These are phyloP conservation scores for Poteriospumella lacustris DNA, from an alignment of 108 stramenopile species.

Conservation along the genomic window DNA sequence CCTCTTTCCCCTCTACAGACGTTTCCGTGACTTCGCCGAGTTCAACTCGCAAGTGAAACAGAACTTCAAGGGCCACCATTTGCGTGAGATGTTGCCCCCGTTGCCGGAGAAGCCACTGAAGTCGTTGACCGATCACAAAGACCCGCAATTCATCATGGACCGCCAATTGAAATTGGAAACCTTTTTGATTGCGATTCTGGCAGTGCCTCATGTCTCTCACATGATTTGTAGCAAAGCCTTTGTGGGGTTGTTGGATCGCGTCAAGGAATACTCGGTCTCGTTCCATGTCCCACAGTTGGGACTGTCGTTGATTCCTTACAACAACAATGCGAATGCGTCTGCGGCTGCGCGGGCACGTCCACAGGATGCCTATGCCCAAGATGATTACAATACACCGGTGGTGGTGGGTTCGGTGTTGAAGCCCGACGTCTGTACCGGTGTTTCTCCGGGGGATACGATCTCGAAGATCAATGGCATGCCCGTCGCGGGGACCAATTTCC, in stretches of 20 bases:
- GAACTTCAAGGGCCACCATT: conserved; percentile 2
- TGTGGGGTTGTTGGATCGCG: not conserved
- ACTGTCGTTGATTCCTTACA: not conserved
- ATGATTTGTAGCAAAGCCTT: conserved; percentile 14
- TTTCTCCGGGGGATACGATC: not conserved
- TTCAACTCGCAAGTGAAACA: not conserved
- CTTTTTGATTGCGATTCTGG: not conserved
- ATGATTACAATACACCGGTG: too few species aligned
- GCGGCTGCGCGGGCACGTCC: too few species aligned
- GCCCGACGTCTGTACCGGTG: not conserved
- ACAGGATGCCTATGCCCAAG: too few species aligned
- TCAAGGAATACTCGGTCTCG: not conserved
- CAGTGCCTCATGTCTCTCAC: not conserved
- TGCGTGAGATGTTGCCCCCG: not conserved
- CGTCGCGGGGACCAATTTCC: not conserved
- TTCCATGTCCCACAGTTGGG: not conserved
- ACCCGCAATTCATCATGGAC: not conserved
- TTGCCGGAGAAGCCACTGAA: conserved; percentile 14
- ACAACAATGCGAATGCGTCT: too few species aligned
- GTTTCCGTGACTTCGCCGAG: conserved; percentile 15
- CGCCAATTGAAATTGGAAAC: not conserved
- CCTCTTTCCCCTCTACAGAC: not conserved
- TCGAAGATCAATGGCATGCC: conserved; percentile 1
- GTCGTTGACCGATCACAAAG: not conserved
- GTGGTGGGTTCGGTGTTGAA: too few species aligned